A percentile compares a stretch with the other conserved stretches of the same genome.
phyloP scores from a whole-genome alignment of 768 basidiomycete genomes.

The Kwoniella botswanensis region DNA sequence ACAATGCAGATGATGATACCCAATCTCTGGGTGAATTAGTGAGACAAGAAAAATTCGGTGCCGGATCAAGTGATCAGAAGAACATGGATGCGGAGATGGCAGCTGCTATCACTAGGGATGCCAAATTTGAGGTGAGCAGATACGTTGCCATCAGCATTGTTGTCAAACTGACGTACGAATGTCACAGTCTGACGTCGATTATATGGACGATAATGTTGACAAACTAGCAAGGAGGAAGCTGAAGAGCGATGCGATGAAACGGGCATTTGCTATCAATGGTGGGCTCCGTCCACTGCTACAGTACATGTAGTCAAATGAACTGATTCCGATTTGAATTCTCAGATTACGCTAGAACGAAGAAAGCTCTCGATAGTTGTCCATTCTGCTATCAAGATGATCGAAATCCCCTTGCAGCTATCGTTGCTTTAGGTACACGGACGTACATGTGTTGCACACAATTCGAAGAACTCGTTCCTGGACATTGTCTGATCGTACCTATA shows the following conservation, averaged over 20 bases:
- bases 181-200: conserved; percentile 79
- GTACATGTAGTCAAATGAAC: too few relatives aligned
- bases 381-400: conserved; percentile 91
- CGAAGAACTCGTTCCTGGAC: conserved; percentile 88
- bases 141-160: background rate
- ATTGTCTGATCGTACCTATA: conserved; percentile 93
- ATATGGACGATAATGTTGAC: conserved; percentile 96
- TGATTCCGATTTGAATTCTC: conserved; percentile 5
- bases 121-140: conserved; percentile 74
- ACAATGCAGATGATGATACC: conserved; percentile 88
- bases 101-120: conserved; percentile 81
- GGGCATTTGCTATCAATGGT: conserved; percentile 96
- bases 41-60: conserved; percentile 87
- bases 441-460: conserved; percentile 88
- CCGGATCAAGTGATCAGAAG: conserved; percentile 88
- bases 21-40: conserved; percentile 87
- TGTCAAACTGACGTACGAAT: background rate
- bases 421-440: conserved; percentile 86
- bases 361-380: conserved; percentile 79
- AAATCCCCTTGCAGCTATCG: conserved; percentile 80
- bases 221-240: conserved; percentile 90
- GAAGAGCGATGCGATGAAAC: conserved; percentile 94
- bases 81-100: conserved; percentile 89
- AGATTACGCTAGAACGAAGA: conserved; percentile 96
- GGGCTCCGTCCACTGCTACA: conserved; percentile 32